Evolutionary conservation across 345 rosid species (phyloP).

Genomic region (Xanthoceras sorbifolium): DNA sequence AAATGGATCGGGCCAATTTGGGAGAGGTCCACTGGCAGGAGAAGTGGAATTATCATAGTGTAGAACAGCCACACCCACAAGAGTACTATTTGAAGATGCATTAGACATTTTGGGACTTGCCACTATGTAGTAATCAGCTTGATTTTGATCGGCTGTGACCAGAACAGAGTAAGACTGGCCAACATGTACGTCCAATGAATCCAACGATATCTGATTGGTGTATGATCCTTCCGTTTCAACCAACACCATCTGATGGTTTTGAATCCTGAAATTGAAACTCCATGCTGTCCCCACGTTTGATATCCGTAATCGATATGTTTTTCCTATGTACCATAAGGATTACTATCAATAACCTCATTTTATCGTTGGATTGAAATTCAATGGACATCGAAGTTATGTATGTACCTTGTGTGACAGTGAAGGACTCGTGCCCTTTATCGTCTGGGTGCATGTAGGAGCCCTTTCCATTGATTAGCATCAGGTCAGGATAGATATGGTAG

Average conservation of each 20-base stretch:
- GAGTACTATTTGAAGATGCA: background rate
- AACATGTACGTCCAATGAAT: constrained; percentile 55
- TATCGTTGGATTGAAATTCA: too few relatives aligned
- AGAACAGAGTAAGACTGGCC: constrained; percentile 74
- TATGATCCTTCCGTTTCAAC: constrained; percentile 74
- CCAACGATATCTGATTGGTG: constrained; percentile 45
- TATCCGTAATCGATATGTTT: constrained; percentile 53
- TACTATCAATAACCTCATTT: too few relatives aligned
- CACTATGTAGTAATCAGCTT: constrained; percentile 50
- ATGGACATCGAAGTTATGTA: background rate
- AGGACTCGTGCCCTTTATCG: constrained; percentile 21
- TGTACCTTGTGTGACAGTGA: constrained; percentile 39
- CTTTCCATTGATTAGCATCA: constrained; percentile 43
- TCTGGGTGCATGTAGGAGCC: constrained; percentile 22
- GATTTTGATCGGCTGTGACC: constrained; percentile 48
- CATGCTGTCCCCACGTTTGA: constrained; percentile 57
- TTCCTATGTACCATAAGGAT: too few relatives aligned
- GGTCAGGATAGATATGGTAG: constrained; percentile 16
- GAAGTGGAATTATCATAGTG: constrained; percentile 34
- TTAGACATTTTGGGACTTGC: constrained; percentile 47
- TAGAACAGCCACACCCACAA: constrained; percentile 32
- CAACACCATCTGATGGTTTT: constrained; percentile 46
- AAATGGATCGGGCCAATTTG: constrained; percentile 40
- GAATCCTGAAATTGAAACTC: constrained; percentile 57
- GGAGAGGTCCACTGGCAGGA: constrained; percentile 29